Evolutionary conservation across 2,329 filamentous ascomycete genomes (phyloP), one percentile per base, ranked within the genome.

Genomic region (Neonectria coccinea): DNA sequence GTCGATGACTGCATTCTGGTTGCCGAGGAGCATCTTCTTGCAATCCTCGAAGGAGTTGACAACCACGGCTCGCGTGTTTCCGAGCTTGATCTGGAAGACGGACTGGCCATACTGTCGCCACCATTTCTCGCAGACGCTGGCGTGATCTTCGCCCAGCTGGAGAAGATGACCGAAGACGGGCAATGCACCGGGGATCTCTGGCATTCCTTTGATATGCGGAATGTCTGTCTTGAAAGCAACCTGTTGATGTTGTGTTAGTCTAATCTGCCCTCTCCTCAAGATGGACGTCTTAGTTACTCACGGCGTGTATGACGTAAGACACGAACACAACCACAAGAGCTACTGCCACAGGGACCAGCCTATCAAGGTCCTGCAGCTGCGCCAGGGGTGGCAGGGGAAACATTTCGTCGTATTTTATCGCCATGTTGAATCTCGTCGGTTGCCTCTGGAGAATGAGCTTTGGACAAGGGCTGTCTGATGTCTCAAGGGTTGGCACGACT

Each of bases 1-100:
- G 66, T 84, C 82, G 41, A 86, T 85, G 8, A 85, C 73, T 4
- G 84, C 84, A 22, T 82, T 82, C 62, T 85, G 82, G 61, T 85
- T 79, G 2, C 79, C 80, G 4, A 86, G 74, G 1, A 86, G 76
- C 73, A 86, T 85, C 51, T 81, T 82, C 67, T 80, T 82, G 73
- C 82, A 84, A 67, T 84, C 84, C 1, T 82, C 81, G 58, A 86
- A 86, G 1, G 82, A 84, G 71, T 84, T 86, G 47, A 86, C 78
- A 0, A 86, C 83, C 0, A 86, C 83, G 1, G 84, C 83, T 16
- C 84, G 75, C 1, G 81, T 86, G 67, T 86, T 86, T 11, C 84
- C 84, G 1, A 87, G 78, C 14, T 80, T 79, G 56, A 91, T 82
- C 47, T 67, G 65, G 29, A 67, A 67, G 0, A 67, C 53, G 3